Evolutionary conservation across 805 yeast species (phyloP), one percentile per base, ranked within the genome.

Genomic region (Myxozyma kluyveri): DNA sequence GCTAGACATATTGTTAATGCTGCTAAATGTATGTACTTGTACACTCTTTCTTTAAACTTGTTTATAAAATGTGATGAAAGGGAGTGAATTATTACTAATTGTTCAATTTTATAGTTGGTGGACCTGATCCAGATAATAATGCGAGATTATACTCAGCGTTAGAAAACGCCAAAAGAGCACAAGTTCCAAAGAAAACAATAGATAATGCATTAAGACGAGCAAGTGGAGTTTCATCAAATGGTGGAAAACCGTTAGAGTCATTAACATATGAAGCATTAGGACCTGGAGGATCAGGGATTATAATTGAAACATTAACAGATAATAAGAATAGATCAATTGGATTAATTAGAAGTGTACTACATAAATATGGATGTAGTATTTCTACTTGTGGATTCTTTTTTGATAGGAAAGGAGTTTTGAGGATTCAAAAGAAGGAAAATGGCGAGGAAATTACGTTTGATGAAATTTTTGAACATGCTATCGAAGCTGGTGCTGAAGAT

Each of bases 121-220:
- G 96, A 72, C 54, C 80, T 1, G 96, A 91, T 53, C 82, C 78
- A 48, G 68, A 68, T 52, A 75, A 63, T 67, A 89, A 81, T 62
- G 68, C 81, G 12, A 74, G 82, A 54, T 72, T 90, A 39, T 81
- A 79, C 0, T 80, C 89, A 19, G 81, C 88, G 24, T 73, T 91
- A 17, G 96, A 89, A 42, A 76, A 78, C 50, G 98, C 98, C 1
- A 77, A 77, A 54, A 80, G 83, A 65, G 72, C 80, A 66, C 88
- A 86, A 60, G 84, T 91, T 22, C 78, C 91, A 14, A 91, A 89
- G 67, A 84, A 80, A 64, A 88, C 88, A 49, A 82, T 93, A 59
- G 97, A 91, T 41, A 82, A 78, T 64, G 97, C 98, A 2, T 76
- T 91, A 50, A 84, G 84, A 63, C 79, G 96, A 67, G 96, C 91